Evolutionary conservation across 768 basidiomycete species (phyloP).

Genomic region (Hydnomerulius pinastri): DNA sequence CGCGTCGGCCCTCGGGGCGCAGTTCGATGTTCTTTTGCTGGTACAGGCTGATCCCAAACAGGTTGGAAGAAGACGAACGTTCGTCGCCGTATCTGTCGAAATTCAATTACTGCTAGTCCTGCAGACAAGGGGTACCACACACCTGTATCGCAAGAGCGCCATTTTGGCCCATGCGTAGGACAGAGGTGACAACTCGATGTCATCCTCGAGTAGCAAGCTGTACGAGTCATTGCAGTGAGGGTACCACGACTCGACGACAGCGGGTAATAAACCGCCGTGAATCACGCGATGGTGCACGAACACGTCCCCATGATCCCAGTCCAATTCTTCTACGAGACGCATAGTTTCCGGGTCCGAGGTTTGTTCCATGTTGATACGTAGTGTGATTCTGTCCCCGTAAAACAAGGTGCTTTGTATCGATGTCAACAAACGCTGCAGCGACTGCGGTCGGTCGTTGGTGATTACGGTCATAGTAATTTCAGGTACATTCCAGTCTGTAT

Average conservation of each 20-base stretch:
- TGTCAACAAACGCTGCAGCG: conserved; percentile 63
- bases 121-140: conserved; percentile 5
- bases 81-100: conserved; percentile 55
- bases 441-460: conserved; percentile 74
- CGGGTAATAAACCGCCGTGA: conserved; percentile 78
- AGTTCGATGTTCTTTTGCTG: conserved; percentile 84
- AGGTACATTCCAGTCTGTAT: conserved; percentile 73
- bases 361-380: conserved; percentile 78
- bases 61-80: conserved; percentile 40
- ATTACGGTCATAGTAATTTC: conserved; percentile 71
- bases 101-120: not conserved
- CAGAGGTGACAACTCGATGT: conserved; percentile 80
- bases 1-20: conserved; percentile 60
- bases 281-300: conserved; percentile 71
- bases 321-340: conserved; percentile 45
- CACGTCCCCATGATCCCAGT: conserved; percentile 63
- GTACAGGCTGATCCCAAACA: conserved; percentile 85
- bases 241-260: conserved; percentile 91
- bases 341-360: conserved; percentile 66
- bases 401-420: conserved; percentile 62
- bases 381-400: conserved; percentile 65
- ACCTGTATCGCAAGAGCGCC: conserved; percentile 77
- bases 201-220: conserved; percentile 82
- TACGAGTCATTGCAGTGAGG: conserved; percentile 72
- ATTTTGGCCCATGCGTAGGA: conserved; percentile 89